Conservation (phyloP, 2,329 filamentous ascomycete species). For the Scleromitrula shiraiana region DNA sequence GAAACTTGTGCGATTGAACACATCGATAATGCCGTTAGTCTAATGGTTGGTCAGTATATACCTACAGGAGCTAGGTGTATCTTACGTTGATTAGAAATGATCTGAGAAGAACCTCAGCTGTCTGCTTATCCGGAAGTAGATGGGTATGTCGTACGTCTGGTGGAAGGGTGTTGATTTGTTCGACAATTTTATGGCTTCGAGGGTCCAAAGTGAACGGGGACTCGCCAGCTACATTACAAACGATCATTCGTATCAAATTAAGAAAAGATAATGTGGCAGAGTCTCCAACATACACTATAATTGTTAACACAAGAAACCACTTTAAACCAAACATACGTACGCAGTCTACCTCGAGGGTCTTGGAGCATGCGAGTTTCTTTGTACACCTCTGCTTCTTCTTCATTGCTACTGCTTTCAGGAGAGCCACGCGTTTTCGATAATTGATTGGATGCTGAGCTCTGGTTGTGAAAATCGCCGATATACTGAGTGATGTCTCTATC, state of each 20-base stretch:
- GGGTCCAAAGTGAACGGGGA: slow-evolving; percentile 23
- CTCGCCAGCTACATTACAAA: slow-evolving; percentile 21
- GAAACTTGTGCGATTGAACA: slow-evolving; percentile 47
- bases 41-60: slow-evolving; percentile 24
- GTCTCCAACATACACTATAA: slow-evolving; percentile 25
- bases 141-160: slow-evolving; percentile 39
- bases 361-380: slow-evolving; percentile 50
- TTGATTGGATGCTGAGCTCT: neutral
- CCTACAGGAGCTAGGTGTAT: neutral
- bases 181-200: slow-evolving; percentile 21
- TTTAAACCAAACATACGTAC: slow-evolving; percentile 34
- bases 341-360: slow-evolving; percentile 47
- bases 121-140: slow-evolving; percentile 47
- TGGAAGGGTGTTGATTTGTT: slow-evolving; percentile 32
- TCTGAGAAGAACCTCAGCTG: slow-evolving; percentile 45
- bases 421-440: no score
- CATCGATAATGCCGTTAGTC: slow-evolving; percentile 53
- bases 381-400: slow-evolving; percentile 48
- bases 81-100: slow-evolving; percentile 55
- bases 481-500: neutral
- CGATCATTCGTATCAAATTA: slow-evolving; percentile 22
- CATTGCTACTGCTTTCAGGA: slow-evolving; percentile 32
- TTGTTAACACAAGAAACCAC: neutral
- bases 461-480: neutral
- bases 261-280: slow-evolving; percentile 24